phyloP scores from a whole-genome alignment of 345 rosid genomes.

The Bretschneidera sinensis region DNA sequence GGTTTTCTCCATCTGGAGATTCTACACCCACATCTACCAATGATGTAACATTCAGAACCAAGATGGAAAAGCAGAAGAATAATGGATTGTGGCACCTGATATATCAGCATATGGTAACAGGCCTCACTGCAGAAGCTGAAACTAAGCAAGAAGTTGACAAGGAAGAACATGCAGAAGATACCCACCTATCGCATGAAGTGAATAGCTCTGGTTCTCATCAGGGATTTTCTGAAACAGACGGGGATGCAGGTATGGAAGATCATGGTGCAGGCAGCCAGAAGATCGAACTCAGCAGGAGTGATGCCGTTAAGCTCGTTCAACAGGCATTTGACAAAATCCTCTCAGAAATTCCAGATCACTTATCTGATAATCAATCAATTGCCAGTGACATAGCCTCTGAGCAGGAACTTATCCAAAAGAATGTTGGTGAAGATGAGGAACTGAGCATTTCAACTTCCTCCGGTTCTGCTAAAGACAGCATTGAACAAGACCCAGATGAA shows the following conservation, averaged over 20 bases:
- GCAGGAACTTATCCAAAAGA: conserved; percentile 31
- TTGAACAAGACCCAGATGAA: conserved; percentile 15
- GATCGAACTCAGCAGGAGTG: conserved; percentile 36
- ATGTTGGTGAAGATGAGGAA: conserved; percentile 26
- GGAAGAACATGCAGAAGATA: conserved; percentile 20
- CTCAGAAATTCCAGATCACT: conserved; percentile 58
- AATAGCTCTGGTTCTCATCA: conserved; percentile 15
- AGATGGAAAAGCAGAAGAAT: conserved; percentile 46
- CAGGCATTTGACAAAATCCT: conserved; percentile 83
- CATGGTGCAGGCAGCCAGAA: conserved; percentile 26
- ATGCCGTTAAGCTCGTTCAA: conserved; percentile 64
- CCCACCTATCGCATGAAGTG: conserved; percentile 1
- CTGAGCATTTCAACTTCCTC: conserved; percentile 21
- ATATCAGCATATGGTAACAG: conserved; percentile 72
- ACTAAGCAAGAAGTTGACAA: conserved; percentile 21
- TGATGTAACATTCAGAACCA: conserved; percentile 18
- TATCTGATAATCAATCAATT: conserved; percentile 51
- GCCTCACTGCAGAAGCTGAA: conserved; percentile 38
- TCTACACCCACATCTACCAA: conserved; percentile 11
- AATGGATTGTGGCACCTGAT: conserved; percentile 64
- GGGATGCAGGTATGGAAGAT: conserved; percentile 21
- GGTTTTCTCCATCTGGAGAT: conserved; percentile 4
- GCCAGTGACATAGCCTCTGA: conserved; percentile 30
- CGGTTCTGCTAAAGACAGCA: conserved; percentile 15
- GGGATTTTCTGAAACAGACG: conserved; percentile 16